These are phyloP conservation scores for Lecanicillium sp. DNA, from an alignment of 2,329 filamentous ascomycete species.

Conservation along the genomic window DNA sequence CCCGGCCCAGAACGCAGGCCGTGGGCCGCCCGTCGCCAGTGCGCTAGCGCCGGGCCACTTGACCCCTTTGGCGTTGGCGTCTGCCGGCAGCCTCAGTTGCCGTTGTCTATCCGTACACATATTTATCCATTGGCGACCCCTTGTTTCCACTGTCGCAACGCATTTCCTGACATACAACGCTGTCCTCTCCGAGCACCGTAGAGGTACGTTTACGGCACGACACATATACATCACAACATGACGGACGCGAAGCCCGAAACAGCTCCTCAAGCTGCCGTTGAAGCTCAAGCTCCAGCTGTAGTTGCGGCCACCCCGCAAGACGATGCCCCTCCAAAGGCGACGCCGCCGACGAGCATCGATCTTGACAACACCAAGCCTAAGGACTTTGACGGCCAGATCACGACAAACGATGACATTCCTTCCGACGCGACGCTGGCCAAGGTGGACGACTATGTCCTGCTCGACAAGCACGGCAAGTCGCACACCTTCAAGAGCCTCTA, in stretches of 20 bases:
- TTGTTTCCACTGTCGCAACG: background rate
- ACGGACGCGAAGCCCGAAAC: slow-evolving; percentile 1
- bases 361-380: slow-evolving; percentile 35
- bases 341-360: slow-evolving; percentile 24
- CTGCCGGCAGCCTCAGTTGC: slow-evolving; percentile 3
- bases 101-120: background rate
- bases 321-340: slow-evolving; percentile 9
- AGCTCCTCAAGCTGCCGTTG: background rate
- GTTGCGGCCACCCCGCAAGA: background rate
- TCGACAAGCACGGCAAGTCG: slow-evolving; percentile 55
- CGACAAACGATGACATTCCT: slow-evolving; percentile 51
- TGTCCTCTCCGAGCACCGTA: too few relatives aligned
- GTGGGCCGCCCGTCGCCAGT: too few relatives aligned
- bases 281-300: background rate
- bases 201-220: too few relatives aligned
- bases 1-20: too few relatives aligned
- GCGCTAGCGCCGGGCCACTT: slow-evolving; percentile 1
- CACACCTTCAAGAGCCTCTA: slow-evolving; percentile 59
- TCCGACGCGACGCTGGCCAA: slow-evolving; percentile 40
- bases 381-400: slow-evolving; percentile 52
- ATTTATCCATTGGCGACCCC: background rate
- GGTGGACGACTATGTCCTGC: slow-evolving; percentile 51
- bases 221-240: too few relatives aligned
- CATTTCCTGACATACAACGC: background rate
- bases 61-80: slow-evolving; percentile 8